These are phyloP conservation scores for Hypoxylon fuscum DNA, from an alignment of 495 filamentous ascomycete genomes.

Conservation along the genomic window DNA sequence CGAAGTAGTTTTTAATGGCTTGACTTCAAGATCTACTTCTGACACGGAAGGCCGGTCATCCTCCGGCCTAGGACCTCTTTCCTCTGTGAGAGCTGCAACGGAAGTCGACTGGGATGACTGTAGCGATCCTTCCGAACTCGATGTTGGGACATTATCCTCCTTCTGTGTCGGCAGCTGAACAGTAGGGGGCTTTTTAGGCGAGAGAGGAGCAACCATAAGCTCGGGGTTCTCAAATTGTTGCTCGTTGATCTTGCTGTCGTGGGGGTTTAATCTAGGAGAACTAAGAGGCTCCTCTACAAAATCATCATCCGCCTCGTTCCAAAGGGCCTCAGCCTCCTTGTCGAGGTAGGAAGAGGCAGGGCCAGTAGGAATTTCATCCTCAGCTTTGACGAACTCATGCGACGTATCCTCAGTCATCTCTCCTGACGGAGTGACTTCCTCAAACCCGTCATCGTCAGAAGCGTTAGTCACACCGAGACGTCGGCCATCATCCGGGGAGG, in stretches of 20 bases:
- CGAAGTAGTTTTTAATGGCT: not conserved
- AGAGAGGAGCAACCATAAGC: slow-evolving; percentile 59
- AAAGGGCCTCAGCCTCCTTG: no score
- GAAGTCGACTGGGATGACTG: slow-evolving; percentile 1
- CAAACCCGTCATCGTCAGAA: slow-evolving; percentile 92
- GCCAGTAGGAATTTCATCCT: slow-evolving; percentile 52
- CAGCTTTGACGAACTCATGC: slow-evolving; percentile 58
- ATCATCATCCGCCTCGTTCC: no score
- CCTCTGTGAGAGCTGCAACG: not conserved
- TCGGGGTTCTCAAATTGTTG: slow-evolving; percentile 55
- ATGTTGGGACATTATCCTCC: not conserved
- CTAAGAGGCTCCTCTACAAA: slow-evolving; percentile 77
- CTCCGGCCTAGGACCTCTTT: not conserved
- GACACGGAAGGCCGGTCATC: not conserved
- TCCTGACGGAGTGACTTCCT: slow-evolving; percentile 80
- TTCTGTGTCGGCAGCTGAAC: slow-evolving; percentile 1
- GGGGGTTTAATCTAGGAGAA: slow-evolving; percentile 61
- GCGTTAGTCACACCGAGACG: slow-evolving; percentile 77
- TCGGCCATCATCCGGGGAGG: slow-evolving; percentile 57
- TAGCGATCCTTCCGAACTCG: not conserved
- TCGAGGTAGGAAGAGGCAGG: slow-evolving; percentile 54
- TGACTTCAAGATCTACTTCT: not conserved
- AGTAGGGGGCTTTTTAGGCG: slow-evolving; percentile 53
- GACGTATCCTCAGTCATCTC: slow-evolving; percentile 71
- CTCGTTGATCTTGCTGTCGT: slow-evolving; percentile 49